Conservation (phyloP, 2,329 filamentous ascomycete species). For the Scedosporium dehoogii region DNA sequence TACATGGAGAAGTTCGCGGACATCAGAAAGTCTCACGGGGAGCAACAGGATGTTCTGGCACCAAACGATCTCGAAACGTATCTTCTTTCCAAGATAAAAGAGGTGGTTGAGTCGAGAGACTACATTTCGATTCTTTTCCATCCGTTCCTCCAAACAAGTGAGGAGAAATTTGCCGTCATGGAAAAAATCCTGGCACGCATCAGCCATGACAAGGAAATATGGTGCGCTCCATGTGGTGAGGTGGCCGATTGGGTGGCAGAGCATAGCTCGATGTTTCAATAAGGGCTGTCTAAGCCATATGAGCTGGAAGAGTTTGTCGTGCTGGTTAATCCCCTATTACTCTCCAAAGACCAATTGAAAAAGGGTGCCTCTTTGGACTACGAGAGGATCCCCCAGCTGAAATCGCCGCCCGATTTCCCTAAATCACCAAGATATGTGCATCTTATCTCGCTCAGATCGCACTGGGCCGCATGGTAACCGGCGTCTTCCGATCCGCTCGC, state of each 20-base stretch:
- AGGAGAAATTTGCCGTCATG: conserved; percentile 17
- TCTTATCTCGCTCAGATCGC: no score
- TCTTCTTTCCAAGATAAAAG: conserved; percentile 14
- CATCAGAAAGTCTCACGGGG: conserved; percentile 13
- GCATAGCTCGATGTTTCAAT: conserved; percentile 4
- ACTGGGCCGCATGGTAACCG: no score
- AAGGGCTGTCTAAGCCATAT: neutral
- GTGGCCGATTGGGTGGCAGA: conserved; percentile 16
- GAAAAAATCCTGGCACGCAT: conserved; percentile 15
- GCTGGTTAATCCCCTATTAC: no score
- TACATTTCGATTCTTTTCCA: conserved; percentile 20
- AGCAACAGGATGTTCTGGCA: conserved; percentile 8
- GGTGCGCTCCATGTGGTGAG: conserved; percentile 18
- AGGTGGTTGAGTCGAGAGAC: conserved; percentile 11
- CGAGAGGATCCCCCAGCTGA: no score
- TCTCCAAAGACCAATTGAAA: no score
- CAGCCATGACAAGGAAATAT: conserved; percentile 13
- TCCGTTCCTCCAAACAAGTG: conserved; percentile 17
- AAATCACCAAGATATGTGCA: no score
- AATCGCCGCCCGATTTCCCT: no score
- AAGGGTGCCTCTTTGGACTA: no score
- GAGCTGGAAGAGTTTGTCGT: no score
- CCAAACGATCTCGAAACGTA: conserved; percentile 13
- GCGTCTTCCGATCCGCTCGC: no score
- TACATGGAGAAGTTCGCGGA: conserved; percentile 20